These are phyloP conservation scores for Physcomitrellopsis africana DNA, from an alignment of 225 moss, liverwort and hornwort species.

Conservation along the genomic window DNA sequence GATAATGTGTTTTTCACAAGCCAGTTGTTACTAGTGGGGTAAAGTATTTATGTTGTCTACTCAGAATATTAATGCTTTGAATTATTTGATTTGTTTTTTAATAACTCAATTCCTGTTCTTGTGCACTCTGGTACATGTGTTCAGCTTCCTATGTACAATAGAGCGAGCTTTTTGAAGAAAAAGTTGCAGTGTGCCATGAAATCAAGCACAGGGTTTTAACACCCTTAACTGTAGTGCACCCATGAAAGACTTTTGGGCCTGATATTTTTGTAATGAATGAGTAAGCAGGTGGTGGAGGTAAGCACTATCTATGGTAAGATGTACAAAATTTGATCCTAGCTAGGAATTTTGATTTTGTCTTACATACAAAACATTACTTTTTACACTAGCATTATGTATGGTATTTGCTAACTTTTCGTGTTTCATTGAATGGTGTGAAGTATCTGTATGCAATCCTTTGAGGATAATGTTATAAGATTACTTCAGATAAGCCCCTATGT, in stretches of 20 bases:
- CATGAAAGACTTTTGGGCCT: not conserved
- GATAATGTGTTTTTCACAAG: too few species aligned
- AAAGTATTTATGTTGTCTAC: not conserved
- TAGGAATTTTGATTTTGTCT: conserved; percentile 16
- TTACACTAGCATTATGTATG: not conserved
- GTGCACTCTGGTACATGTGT: conserved; percentile 19
- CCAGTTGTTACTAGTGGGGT: not conserved
- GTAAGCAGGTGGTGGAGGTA: conserved; percentile 21
- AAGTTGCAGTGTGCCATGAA: conserved; percentile 81
- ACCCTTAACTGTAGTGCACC: conserved; percentile 44
- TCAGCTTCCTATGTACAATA: conserved; percentile 94
- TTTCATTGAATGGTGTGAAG: too few species aligned
- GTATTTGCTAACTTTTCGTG: too few species aligned
- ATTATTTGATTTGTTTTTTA: not conserved
- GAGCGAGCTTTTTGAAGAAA: conserved; percentile 72
- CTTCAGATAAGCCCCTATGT: too few species aligned
- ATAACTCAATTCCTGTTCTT: conserved; percentile 14
- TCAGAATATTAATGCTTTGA: not conserved
- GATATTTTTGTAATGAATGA: conserved; percentile 15
- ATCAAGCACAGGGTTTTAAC: conserved; percentile 86
- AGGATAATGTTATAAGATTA: too few species aligned
- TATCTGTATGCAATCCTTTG: too few species aligned
- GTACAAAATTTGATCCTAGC: conserved; percentile 29
- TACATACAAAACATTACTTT: conserved; percentile 1
- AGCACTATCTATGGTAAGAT: not conserved